Evolutionary conservation across 2,329 filamentous ascomycete genomes (phyloP).

Genomic region (Microsporum ferrugineum): DNA sequence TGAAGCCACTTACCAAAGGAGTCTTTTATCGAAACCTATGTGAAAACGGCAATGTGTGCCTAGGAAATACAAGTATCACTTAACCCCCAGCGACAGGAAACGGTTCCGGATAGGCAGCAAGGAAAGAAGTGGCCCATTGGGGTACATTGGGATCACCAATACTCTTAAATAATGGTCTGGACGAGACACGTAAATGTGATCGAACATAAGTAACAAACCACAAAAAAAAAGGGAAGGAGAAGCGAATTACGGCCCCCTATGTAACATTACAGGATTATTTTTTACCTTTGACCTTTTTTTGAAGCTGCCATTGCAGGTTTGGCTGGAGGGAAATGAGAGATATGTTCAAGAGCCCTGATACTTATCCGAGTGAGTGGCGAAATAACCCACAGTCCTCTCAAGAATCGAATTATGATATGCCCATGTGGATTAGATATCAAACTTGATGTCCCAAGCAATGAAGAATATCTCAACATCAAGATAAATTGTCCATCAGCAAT

Average conservation of each 20-base stretch:
- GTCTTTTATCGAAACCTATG: neutral
- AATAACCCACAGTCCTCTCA: neutral
- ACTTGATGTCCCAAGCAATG: neutral
- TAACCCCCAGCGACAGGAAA: neutral
- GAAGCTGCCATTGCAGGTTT: neutral
- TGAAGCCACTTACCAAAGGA: neutral
- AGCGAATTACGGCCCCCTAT: neutral
- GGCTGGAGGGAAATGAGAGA: neutral
- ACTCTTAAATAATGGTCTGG: neutral
- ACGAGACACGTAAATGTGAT: neutral
- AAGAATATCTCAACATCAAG: neutral
- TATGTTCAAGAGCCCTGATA: neutral
- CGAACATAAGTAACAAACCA: neutral
- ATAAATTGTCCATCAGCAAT: neutral
- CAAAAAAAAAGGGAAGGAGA: neutral
- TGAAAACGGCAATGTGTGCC: neutral
- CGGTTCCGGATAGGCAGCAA: neutral
- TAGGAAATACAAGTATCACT: neutral
- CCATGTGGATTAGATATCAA: neutral
- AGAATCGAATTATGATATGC: neutral
- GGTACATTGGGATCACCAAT: neutral
- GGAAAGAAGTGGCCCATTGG: neutral
- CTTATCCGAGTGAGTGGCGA: neutral
- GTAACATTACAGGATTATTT: slow-evolving; percentile 1
- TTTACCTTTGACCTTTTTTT: neutral